A percentile compares a stretch with the other conserved stretches of the same genome.
These are phyloP conservation scores for Nissolia schottii DNA, from an alignment of 306 rosid genomes.

Conservation along the genomic window DNA sequence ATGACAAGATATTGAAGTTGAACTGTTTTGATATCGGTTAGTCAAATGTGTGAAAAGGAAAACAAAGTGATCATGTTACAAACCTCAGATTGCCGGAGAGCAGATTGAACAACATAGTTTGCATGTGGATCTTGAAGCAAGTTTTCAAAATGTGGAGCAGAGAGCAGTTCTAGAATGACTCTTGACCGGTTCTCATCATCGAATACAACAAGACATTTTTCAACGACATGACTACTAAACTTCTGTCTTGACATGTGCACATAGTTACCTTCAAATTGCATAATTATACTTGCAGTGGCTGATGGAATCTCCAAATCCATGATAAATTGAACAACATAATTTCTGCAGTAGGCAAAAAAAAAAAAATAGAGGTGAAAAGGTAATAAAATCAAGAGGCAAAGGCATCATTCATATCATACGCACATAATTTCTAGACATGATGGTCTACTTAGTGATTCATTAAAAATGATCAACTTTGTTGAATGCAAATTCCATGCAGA, in stretches of 20 bases:
- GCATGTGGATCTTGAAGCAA: slow-evolving; percentile 51
- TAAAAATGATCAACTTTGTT: neutral
- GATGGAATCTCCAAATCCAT: slow-evolving; percentile 39
- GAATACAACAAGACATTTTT: slow-evolving; percentile 34
- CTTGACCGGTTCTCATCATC: slow-evolving; percentile 23
- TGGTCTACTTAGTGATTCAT: neutral
- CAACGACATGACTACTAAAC: slow-evolving; percentile 58
- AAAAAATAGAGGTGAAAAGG: neutral
- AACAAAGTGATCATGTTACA: neutral
- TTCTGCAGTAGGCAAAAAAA: slow-evolving; percentile 29
- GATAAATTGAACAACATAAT: slow-evolving; percentile 59
- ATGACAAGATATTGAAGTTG: neutral
- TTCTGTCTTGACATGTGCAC: slow-evolving; percentile 46
- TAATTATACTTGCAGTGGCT: slow-evolving; percentile 27
- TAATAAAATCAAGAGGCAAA: neutral
- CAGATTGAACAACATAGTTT: slow-evolving; percentile 47
- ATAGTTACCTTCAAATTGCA: slow-evolving; percentile 43
- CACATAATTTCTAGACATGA: neutral
- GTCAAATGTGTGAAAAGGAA: neutral
- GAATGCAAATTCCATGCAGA: neutral
- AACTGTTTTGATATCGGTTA: neutral
- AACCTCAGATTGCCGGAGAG: slow-evolving; percentile 37
- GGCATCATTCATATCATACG: neutral
- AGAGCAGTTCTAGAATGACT: slow-evolving; percentile 37
- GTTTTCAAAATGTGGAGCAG: slow-evolving; percentile 33